Evolutionary conservation across 345 rosid genomes (phyloP).

Genomic region (Hypericum perforatum): DNA sequence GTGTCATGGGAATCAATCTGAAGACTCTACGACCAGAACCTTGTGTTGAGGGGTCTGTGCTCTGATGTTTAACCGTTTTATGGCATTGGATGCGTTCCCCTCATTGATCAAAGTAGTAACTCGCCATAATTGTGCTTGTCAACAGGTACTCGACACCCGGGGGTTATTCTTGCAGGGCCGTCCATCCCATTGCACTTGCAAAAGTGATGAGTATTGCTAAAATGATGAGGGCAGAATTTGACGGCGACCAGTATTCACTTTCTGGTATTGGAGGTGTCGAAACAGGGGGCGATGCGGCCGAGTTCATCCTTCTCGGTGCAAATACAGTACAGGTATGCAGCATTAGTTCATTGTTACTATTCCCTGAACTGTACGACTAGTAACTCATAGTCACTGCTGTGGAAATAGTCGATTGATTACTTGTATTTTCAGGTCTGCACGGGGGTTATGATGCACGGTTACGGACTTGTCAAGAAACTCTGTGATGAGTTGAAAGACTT

Average conservation of each 20-base stretch:
- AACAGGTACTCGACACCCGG: slow-evolving; percentile 93
- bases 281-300: slow-evolving; percentile 89
- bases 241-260: slow-evolving; percentile 46
- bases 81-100: slow-evolving; percentile 3
- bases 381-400: too few relatives aligned
- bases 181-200: slow-evolving; percentile 86
- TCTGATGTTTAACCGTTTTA: slow-evolving; percentile 11
- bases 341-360: background rate
- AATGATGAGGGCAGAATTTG: slow-evolving; percentile 76
- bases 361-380: too few relatives aligned
- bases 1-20: slow-evolving; percentile 91
- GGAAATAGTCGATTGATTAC: too few relatives aligned
- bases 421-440: slow-evolving; percentile 63
- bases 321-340: slow-evolving; percentile 78
- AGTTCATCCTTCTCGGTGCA: slow-evolving; percentile 89
- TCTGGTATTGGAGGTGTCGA: slow-evolving; percentile 97
- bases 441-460: slow-evolving; percentile 97
- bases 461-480: slow-evolving; percentile 79
- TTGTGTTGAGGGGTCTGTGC: slow-evolving; percentile 87
- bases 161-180: slow-evolving; percentile 90
- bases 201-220: slow-evolving; percentile 88
- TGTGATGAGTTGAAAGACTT: slow-evolving; percentile 71
- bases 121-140: slow-evolving; percentile 11
- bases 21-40: slow-evolving; percentile 85
- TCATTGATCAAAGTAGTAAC: slow-evolving; percentile 3